Evolutionary conservation across 768 basidiomycete genomes (phyloP).

Genomic region (Epithele typhae): DNA sequence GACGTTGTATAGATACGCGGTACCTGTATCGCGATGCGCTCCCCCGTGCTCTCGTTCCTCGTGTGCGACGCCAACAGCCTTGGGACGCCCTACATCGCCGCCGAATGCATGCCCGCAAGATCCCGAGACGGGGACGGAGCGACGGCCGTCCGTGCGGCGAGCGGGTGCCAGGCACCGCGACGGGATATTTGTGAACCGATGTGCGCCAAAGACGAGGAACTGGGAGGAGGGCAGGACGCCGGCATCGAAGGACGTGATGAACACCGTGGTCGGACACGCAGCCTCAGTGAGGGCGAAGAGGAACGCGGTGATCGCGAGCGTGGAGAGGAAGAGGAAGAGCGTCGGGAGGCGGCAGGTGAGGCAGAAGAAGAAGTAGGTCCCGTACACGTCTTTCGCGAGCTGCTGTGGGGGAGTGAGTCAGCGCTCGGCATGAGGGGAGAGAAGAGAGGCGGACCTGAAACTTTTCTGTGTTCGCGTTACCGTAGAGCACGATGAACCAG

Average conservation of each 20-base stretch:
- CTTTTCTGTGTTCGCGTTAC: constrained; percentile 43
- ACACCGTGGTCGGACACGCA: constrained; percentile 59
- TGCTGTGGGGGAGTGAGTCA: constrained; percentile 24
- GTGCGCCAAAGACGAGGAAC: constrained; percentile 55
- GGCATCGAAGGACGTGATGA: constrained; percentile 51
- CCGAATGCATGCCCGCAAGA: background rate
- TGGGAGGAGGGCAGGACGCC: constrained; percentile 61
- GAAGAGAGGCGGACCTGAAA: constrained; percentile 57
- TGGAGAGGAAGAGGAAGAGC: constrained; percentile 53
- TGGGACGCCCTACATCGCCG: no score
- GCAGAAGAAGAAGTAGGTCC: constrained; percentile 63
- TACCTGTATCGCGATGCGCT: constrained; percentile 5
- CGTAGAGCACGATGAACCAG: constrained; percentile 65
- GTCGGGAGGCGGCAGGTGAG: constrained; percentile 62
- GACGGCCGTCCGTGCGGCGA: background rate
- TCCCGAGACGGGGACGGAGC: background rate
- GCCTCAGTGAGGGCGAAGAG: constrained; percentile 56
- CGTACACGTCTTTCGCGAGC: constrained; percentile 53
- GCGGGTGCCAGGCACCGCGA: constrained; percentile 2
- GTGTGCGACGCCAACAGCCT: background rate
- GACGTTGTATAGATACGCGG: no score
- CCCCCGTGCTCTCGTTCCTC: no score
- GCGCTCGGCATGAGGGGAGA: background rate
- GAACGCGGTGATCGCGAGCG: constrained; percentile 54
- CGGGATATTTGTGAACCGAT: constrained; percentile 14